Evolutionary conservation across 768 basidiomycete genomes (phyloP).

Genomic region (Serendipita sp.): DNA sequence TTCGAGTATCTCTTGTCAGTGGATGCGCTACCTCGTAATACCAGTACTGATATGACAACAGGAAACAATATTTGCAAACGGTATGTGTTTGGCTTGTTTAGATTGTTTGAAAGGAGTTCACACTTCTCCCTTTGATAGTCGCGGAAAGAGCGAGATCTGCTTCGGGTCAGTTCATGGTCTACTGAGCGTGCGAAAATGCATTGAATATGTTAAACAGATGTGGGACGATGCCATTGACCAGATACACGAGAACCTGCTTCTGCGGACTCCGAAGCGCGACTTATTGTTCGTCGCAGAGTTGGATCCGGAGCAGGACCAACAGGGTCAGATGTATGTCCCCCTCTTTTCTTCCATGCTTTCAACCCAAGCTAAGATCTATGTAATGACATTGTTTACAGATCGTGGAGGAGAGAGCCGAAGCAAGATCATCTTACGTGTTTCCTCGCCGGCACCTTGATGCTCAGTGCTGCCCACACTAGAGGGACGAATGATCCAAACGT

Average conservation of each 20-base stretch:
- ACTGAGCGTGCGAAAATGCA: neutral
- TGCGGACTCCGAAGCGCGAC: conserved; percentile 38
- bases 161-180: neutral
- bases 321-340: conserved; percentile 17
- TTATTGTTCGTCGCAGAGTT: conserved; percentile 76
- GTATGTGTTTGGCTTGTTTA: conserved; percentile 23
- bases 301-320: conserved; percentile 33
- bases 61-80: conserved; percentile 74
- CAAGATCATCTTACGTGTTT: conserved; percentile 97
- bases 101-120: neutral
- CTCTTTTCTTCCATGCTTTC: neutral
- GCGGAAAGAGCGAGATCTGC: neutral
- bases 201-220: conserved; percentile 37
- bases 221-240: conserved; percentile 76
- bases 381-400: conserved; percentile 22
- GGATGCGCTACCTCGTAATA: neutral
- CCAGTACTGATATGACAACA: conserved; percentile 11
- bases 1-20: conserved; percentile 79
- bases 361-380: neutral
- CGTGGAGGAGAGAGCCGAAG: conserved; percentile 66
- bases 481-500: neutral
- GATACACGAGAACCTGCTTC: conserved; percentile 59
- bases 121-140: neutral
- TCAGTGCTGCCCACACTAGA: conserved; percentile 47
- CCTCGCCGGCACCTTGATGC: conserved; percentile 78